Base-by-base conservation (phyloP, 164 flowering plant genomes). In the Kalanchoe fedtschenkoi region DNA sequence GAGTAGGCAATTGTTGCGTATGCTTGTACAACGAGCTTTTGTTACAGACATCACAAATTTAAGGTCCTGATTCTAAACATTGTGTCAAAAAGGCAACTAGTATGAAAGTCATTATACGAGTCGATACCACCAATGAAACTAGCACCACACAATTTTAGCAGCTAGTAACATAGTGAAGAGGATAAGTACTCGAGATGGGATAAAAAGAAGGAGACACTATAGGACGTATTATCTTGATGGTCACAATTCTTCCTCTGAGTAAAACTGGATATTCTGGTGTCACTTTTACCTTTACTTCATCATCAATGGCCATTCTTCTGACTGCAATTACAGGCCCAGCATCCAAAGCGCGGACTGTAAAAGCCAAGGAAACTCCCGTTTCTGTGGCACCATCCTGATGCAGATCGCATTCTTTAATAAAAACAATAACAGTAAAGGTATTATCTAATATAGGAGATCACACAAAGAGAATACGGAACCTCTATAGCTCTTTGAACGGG, bases 401-500 rank as follows among this genome's bases (percentile, higher is more conserved):
- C 19, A 26, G 30, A 53, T n/a, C n/a, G 37, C 21, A 63, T 32
- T 16, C 13, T 63, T 6, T 26, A 34, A 28, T 19, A 13, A 46
- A 46, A 5, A 62, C 11, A 37, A 17, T 34, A n/a, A n/a, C n/a
- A n/a, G n/a, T 60, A 34, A 43, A 17, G 29, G 28, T 28, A 15
- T 6, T 44, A 22, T 26, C 13, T 15, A 34, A 22, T 13, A 32
- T 34, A 8, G 55, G 41, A 34, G 14, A n/a, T 30, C 24, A 65
- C 42, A 1, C 54, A 11, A 19, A 44, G 63, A 39, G 57, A 34
- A 63, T 7, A 65, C 29, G 46, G 54, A 76, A 92, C 97, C 96
- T 87, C 92, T 76, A 91, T 66, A 65, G 97, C 96, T 67, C 99
- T 80, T 75, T 95, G 99, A 79, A 95, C 95, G 68, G 99, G 96